These are phyloP conservation scores for Xylaria grammica DNA, from an alignment of 495 filamentous ascomycete species.

Conservation along the genomic window DNA sequence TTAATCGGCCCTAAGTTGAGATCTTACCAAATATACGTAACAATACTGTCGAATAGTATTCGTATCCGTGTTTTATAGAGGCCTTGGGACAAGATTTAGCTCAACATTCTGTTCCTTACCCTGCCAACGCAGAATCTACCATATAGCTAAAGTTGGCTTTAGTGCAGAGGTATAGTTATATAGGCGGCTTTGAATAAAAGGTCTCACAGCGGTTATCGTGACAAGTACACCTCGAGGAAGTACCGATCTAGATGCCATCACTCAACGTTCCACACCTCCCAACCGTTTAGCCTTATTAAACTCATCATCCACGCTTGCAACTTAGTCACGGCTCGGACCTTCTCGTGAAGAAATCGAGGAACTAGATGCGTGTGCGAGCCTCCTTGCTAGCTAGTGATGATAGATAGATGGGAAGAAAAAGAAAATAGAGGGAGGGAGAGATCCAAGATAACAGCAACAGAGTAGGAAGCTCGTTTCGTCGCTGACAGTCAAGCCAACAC, in stretches of 20 bases:
- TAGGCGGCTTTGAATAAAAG: slow-evolving; percentile 5
- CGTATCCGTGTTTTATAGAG: slow-evolving; percentile 15
- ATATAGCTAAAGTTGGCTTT: slow-evolving; percentile 11
- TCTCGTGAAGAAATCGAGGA: no score
- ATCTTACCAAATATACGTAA: not conserved
- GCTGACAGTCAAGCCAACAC: no score
- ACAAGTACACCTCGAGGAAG: not conserved
- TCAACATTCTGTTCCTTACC: no score
- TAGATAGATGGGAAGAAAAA: no score
- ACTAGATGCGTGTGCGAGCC: no score
- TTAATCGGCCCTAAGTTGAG: not conserved
- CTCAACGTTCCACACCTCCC: not conserved
- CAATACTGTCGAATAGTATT: slow-evolving; percentile 9
- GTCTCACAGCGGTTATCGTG: not conserved
- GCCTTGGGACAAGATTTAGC: not conserved
- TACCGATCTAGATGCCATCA: not conserved
- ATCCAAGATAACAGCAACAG: no score
- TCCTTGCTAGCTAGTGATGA: no score
- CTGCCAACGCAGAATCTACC: not conserved
- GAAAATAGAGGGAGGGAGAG: no score
- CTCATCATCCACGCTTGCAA: no score
- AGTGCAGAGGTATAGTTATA: slow-evolving; percentile 16
- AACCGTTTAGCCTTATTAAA: no score
- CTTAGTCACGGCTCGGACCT: no score
- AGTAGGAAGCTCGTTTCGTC: no score